A percentile compares a stretch with the other conserved stretches of the same genome.
phyloP scores from a whole-genome alignment of 805 yeast species.

The Barnettozyma salicaria region DNA sequence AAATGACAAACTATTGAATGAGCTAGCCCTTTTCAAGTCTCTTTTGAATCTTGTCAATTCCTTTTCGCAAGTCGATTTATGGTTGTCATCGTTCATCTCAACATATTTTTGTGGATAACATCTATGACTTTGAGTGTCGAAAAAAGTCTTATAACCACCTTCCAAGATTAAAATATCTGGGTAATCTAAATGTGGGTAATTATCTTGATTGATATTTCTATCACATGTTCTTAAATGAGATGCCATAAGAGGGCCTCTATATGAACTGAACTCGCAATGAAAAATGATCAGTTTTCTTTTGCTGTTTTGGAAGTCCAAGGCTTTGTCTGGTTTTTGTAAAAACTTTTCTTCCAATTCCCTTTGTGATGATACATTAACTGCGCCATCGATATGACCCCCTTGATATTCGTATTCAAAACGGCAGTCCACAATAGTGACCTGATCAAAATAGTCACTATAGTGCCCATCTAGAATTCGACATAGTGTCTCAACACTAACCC shows the following conservation, averaged over 20 bases:
- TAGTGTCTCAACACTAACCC: conserved; percentile 56
- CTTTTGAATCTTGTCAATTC: conserved; percentile 48
- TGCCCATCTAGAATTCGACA: conserved; percentile 53
- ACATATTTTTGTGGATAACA: conserved; percentile 79
- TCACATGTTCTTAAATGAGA: conserved; percentile 78
- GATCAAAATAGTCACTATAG: conserved; percentile 37
- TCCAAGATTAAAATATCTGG: conserved; percentile 87
- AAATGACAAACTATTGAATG: conserved; percentile 26
- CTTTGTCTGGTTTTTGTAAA: conserved; percentile 3
- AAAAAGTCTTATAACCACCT: conserved; percentile 87
- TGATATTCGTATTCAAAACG: conserved; percentile 86
- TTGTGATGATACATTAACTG: conserved; percentile 70
- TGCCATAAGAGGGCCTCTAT: conserved; percentile 94
- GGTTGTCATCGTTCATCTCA: conserved; percentile 71
- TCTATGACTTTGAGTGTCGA: conserved; percentile 45
- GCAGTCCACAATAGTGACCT: conserved; percentile 66
- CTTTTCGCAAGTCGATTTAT: conserved; percentile 44
- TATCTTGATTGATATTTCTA: conserved; percentile 61
- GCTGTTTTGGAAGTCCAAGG: conserved; percentile 16
- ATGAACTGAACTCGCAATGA: conserved; percentile 92
- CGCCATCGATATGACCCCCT: conserved; percentile 89
- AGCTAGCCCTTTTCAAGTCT: conserved; percentile 35
- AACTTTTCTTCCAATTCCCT: conserved; percentile 59
- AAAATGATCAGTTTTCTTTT: conserved; percentile 57
- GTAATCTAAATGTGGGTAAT: conserved; percentile 75